Conservation (phyloP, 139 green algal species). For the Auxenochlorella protothecoides region DNA sequence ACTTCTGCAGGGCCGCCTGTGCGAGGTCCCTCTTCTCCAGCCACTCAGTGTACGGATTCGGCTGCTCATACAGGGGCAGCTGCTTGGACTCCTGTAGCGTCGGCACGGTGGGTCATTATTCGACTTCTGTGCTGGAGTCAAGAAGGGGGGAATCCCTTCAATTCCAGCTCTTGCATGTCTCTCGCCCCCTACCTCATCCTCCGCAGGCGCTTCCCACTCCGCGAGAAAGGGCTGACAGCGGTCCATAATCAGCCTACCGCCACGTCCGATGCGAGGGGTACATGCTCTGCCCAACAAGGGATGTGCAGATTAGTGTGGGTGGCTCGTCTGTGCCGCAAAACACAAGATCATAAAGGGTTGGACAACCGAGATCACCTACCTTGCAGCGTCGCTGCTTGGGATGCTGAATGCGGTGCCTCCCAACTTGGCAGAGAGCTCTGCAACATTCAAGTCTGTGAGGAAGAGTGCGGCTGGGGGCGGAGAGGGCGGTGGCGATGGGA, state of each 20-base stretch:
- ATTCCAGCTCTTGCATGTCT: no score
- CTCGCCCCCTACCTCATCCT: not conserved
- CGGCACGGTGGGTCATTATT: no score
- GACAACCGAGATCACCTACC: not conserved
- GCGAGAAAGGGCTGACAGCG: slow-evolving; percentile 21
- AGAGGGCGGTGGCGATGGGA: slow-evolving; percentile 23
- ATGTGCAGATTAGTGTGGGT: no score
- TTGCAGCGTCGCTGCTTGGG: not conserved
- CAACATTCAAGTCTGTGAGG: slow-evolving; percentile 4
- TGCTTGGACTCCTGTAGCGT: not conserved
- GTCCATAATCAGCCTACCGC: slow-evolving; percentile 43
- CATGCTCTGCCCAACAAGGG: not conserved
- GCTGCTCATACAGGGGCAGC: slow-evolving; percentile 11
- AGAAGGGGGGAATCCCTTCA: no score
- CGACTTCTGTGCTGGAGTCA: no score
- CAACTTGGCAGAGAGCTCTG: not conserved
- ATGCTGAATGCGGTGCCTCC: not conserved
- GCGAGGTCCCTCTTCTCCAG: slow-evolving; percentile 14
- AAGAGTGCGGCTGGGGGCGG: slow-evolving; percentile 27
- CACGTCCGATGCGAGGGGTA: slow-evolving; percentile 34
- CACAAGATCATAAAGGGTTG: slow-evolving; percentile 1
- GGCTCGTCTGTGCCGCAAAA: no score
- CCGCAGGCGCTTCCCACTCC: not conserved
- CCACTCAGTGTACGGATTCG: slow-evolving; percentile 24
- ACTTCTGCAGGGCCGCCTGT: slow-evolving; percentile 3